Base-by-base conservation (phyloP, 768 basidiomycete genomes). In the Agaricus subrufescens region DNA sequence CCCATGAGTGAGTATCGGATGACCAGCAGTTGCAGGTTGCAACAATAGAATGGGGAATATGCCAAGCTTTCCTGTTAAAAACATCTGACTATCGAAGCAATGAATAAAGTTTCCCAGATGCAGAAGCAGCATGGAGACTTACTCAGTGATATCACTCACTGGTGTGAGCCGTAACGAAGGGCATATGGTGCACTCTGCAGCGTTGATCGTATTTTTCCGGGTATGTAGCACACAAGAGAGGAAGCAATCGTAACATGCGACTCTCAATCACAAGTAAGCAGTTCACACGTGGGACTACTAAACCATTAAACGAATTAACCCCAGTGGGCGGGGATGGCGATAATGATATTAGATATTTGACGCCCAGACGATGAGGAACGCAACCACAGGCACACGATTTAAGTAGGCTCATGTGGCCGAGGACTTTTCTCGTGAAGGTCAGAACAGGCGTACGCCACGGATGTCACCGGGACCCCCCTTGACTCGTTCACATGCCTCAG, bases 111-210 rank as follows among this genome's bases (percentile, higher is more conserved):
- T 10, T 38, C 10, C 38, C 54, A 49, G 46, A 29, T 56, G 54
- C 54, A 31, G n/a, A 5, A 25, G 11, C 54, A 48, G 46, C 46
- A 50, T 43, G 54, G 23, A 43, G n/a, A 30, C 25, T 47, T 15
- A 31, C 37, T 40, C 23, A 43, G 29, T 23, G 19, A 49, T 40
- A 39, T 19, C 19, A 23, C 15, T 45, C 19, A 19, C 19, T 47
- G 46, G 30, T 45, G 46, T 39, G 46, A 47, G 40, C 11, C 37
- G 43, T 14, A 40, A 42, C 15, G n/a, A 42, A 34, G 10, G 49
- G 30, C 54, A 48, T 56, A 56, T 56, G 54, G 47, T 45, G 43
- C 29, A 34, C 11, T 45, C 34, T 25, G n/a, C 23, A 34, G 43
- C n/a, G 46, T 25, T 37, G 44, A 46, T 39, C 44, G 6, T 29